A percentile compares a stretch with the other conserved stretches of the same genome.
These are phyloP conservation scores for Cucurbita moschata DNA, from an alignment of 306 rosid species.

Conservation along the genomic window DNA sequence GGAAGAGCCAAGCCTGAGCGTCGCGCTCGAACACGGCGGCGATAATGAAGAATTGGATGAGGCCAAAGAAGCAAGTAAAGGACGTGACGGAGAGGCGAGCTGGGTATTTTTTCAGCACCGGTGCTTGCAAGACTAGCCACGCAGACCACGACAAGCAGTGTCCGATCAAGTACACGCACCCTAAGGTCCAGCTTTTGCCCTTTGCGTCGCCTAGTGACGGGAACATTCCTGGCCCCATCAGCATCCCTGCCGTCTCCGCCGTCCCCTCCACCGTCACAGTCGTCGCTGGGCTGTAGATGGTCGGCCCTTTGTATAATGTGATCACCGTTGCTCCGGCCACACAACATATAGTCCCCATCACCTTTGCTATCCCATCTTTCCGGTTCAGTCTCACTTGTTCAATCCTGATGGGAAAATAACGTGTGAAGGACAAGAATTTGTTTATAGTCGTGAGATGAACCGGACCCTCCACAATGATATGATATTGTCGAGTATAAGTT, in stretches of 20 bases:
- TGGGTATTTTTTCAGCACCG: slow-evolving; percentile 84
- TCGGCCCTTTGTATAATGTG: slow-evolving; percentile 84
- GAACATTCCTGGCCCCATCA: slow-evolving; percentile 2
- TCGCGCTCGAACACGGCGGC: slow-evolving; percentile 56
- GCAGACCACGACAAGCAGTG: slow-evolving; percentile 95
- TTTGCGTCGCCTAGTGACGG: slow-evolving; percentile 54
- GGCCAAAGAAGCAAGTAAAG: slow-evolving; percentile 83
- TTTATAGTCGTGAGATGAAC: no score
- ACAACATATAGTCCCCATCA: slow-evolving; percentile 64
- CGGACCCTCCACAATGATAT: no score
- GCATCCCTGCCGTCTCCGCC: not conserved
- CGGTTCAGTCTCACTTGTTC: slow-evolving; percentile 44
- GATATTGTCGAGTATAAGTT: no score
- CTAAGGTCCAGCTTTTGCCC: slow-evolving; percentile 87
- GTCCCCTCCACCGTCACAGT: not conserved
- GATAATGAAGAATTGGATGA: slow-evolving; percentile 56
- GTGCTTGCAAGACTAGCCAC: slow-evolving; percentile 90
- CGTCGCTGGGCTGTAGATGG: slow-evolving; percentile 55
- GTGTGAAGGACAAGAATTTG: no score
- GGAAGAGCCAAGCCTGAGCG: slow-evolving; percentile 73
- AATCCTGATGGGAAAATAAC: not conserved
- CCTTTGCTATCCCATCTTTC: slow-evolving; percentile 76
- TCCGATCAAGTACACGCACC: slow-evolving; percentile 72
- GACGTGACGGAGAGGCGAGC: slow-evolving; percentile 96
- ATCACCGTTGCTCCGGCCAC: slow-evolving; percentile 88